A percentile compares a stretch with the other conserved stretches of the same genome.
Conservation (phyloP, 2,329 filamentous ascomycete genomes). For the Microsporum canis region DNA sequence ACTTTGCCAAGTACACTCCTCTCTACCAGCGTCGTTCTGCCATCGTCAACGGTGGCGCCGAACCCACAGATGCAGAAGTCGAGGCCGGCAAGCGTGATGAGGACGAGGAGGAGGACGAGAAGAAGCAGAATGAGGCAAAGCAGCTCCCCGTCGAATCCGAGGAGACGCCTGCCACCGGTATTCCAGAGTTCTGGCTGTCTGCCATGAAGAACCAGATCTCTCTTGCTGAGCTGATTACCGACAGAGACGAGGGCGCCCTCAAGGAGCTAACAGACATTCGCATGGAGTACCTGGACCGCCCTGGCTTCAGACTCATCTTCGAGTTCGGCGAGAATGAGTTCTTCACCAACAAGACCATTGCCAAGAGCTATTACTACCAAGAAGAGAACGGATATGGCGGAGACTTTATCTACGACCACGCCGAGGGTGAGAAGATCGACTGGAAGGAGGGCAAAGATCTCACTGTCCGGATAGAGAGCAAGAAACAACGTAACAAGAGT, state of each 20-base stretch:
- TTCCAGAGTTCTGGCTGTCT: conserved; percentile 98
- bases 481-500: conserved; percentile 99
- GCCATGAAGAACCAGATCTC: conserved; percentile 99
- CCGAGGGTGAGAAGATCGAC: conserved; percentile 94
- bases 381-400: conserved; percentile 97
- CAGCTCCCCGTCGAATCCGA: conserved; percentile 34
- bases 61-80: conserved; percentile 81
- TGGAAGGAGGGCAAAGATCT: conserved; percentile 92
- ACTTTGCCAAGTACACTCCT: conserved; percentile 96
- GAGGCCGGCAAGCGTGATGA: conserved; percentile 72
- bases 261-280: conserved; percentile 85
- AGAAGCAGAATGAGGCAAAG: conserved; percentile 46
- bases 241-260: conserved; percentile 86
- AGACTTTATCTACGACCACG: conserved; percentile 99
- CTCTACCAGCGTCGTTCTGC: conserved; percentile 89
- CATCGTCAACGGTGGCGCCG: conserved; percentile 76
- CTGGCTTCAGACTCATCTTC: conserved; percentile 96
- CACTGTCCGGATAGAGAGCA: conserved; percentile 90
- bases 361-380: conserved; percentile 98
- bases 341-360: conserved; percentile 94
- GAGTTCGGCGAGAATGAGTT: conserved; percentile 91
- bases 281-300: conserved; percentile 98
- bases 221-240: conserved; percentile 96
- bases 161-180: conserved; percentile 53
- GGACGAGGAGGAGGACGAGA: conserved; percentile 47